Evolutionary conservation across 257 asterid genomes (phyloP), one percentile per base, ranked within the genome.

Genomic region (Orobanche coerulescens): DNA sequence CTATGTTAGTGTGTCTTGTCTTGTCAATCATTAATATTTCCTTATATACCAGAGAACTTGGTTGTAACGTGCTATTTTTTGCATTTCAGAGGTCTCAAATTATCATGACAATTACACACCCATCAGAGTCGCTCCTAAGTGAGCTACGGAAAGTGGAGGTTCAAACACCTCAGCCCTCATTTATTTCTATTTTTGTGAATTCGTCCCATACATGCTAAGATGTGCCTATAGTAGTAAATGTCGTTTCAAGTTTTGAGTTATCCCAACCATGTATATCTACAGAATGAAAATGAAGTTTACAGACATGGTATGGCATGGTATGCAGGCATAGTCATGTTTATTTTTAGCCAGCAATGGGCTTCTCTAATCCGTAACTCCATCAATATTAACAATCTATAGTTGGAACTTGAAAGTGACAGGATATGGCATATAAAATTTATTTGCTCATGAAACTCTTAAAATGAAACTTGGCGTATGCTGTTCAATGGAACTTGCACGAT

Each of bases 121-220:
- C 97, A 46, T 91, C 95, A 39, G 97, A 91, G 73, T 91, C 96
- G 68, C 96, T 87, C 76, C 89, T 91, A 15, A 85, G 85, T 8
- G 95, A 91, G 84, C 97, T 91, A 52, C 90, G 95, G 43, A 91
- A 83, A 83, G 97, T 91, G 75, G 97, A 91, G 97, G 97, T 91
- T 64, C 55, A 82, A 19, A 48, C 55, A 6, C 44, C 48, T 37
- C 11, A 26, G 31, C 47, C 44, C 30, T 67, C 22, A 3, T 39
- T 58, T 34, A 55, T 31, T 65, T 43, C 44, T 44, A n/a, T 20
- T 14, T 48, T 9, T 44, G 33, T 65, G 33, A 55, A 62, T 49
- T 69, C n/a, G 30, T 61, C 58, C 33, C 47, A 23, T 18, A 43
- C 39, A 1, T 47, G 64, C 31, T 37, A 31, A 53, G 42, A 9